A percentile compares a stretch with the other conserved stretches of the same genome.
phyloP scores from a whole-genome alignment of 192 early-diverging fungal genomes.

The Coemansia javaensis region DNA sequence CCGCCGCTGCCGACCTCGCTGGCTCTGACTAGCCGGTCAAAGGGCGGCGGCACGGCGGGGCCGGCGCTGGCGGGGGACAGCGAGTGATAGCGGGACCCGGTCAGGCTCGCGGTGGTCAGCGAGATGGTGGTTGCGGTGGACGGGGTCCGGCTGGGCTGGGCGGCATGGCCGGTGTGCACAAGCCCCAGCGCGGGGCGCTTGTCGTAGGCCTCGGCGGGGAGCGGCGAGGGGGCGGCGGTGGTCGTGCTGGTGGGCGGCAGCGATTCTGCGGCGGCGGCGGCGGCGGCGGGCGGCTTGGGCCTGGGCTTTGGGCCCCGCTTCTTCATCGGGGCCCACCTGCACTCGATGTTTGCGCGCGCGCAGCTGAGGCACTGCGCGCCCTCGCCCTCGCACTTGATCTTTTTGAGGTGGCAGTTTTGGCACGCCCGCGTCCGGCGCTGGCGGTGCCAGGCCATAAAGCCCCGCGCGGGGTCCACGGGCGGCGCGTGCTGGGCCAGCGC shows the following conservation, averaged over 20 bases:
- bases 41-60: neutral
- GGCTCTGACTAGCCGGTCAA: slow-evolving; percentile 1
- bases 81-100: neutral
- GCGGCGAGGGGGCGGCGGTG: slow-evolving; percentile 2
- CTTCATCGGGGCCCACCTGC: slow-evolving; percentile 42
- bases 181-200: neutral
- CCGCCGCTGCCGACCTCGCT: neutral
- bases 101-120: neutral
- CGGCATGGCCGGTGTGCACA: neutral
- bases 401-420: slow-evolving; percentile 40
- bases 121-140: slow-evolving; percentile 1
- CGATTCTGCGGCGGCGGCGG: neutral
- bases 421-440: slow-evolving; percentile 40
- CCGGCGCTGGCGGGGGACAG: neutral
- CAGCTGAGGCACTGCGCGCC: slow-evolving; percentile 29
- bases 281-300: no score
- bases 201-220: neutral
- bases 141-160: slow-evolving; percentile 1
- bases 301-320: slow-evolving; percentile 47
- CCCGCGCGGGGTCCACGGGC: neutral
- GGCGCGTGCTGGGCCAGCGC: neutral
- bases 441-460: slow-evolving; percentile 10
- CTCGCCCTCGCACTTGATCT: slow-evolving; percentile 35
- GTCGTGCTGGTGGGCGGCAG: neutral
- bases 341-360: slow-evolving; percentile 20